Conservation (phyloP, 2,329 filamentous ascomycete genomes). For the Emmonsia crescens region DNA sequence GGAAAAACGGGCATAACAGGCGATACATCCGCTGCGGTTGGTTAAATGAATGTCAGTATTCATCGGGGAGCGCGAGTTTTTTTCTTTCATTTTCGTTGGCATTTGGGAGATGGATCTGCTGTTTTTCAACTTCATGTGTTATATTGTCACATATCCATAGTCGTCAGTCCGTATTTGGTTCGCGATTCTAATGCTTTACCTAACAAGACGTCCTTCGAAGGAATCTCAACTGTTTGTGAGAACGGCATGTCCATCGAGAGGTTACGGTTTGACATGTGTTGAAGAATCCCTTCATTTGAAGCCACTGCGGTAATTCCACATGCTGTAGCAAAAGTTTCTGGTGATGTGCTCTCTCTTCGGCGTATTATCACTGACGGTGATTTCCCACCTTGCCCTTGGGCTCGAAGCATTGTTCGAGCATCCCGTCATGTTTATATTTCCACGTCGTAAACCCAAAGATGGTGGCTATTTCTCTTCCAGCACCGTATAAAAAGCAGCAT, state of each 20-base stretch:
- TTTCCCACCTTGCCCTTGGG: background rate
- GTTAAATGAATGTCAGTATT: background rate
- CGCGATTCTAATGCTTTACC: background rate
- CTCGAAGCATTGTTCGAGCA: background rate
- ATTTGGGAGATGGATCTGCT: background rate
- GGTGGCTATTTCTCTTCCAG: background rate
- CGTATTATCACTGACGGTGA: background rate
- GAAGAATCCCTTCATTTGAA: background rate
- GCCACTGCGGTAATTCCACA: background rate
- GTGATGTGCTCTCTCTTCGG: background rate
- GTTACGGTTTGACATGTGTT: background rate
- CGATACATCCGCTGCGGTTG: background rate
- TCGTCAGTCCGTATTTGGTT: background rate
- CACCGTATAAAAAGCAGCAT: background rate
- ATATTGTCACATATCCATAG: background rate
- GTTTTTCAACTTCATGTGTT: background rate
- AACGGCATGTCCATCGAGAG: background rate
- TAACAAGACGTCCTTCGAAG: background rate
- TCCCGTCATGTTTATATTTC: background rate
- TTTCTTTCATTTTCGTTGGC: background rate
- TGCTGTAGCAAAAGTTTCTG: background rate
- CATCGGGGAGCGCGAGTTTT: background rate
- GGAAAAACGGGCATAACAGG: background rate
- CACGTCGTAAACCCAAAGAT: background rate
- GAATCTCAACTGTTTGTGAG: background rate